phyloP scores from a whole-genome alignment of 108 stramenopile species.

The Skeletonema menzelii region DNA sequence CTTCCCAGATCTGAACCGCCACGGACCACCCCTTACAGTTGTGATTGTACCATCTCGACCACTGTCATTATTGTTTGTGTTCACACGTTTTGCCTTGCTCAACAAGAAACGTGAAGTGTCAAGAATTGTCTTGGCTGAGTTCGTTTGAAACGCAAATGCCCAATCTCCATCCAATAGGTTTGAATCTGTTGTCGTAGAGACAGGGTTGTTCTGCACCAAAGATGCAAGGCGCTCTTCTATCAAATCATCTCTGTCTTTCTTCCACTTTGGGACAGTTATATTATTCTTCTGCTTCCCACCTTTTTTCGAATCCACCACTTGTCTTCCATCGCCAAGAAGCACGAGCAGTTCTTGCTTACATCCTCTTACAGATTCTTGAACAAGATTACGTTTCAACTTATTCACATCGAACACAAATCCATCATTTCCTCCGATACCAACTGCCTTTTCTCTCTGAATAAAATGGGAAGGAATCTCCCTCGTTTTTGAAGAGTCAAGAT shows the following conservation, averaged over 20 bases:
- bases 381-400: constrained; percentile 58
- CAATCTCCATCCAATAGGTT: constrained; percentile 67
- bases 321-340: constrained; percentile 50
- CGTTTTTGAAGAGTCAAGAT: neutral
- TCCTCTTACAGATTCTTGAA: constrained; percentile 57
- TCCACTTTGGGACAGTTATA: constrained; percentile 18
- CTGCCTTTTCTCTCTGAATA: constrained; percentile 35
- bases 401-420: constrained; percentile 63
- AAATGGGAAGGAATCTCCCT: constrained; percentile 20
- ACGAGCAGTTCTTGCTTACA: constrained; percentile 55
- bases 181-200: constrained; percentile 68
- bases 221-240: constrained; percentile 62
- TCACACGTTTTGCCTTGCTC: constrained; percentile 46
- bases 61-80: neutral
- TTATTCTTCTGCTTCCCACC: constrained; percentile 2
- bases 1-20: constrained; percentile 41
- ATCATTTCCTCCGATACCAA: constrained; percentile 60
- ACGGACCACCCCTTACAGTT: constrained; percentile 33
- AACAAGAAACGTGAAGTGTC: constrained; percentile 51
- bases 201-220: constrained; percentile 65
- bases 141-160: constrained; percentile 62
- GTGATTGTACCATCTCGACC: neutral
- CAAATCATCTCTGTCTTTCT: constrained; percentile 44
- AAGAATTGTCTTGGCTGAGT: constrained; percentile 46
- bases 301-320: constrained; percentile 8